Conservation (phyloP, 306 rosid genomes). For the Rosa multiflora region DNA sequence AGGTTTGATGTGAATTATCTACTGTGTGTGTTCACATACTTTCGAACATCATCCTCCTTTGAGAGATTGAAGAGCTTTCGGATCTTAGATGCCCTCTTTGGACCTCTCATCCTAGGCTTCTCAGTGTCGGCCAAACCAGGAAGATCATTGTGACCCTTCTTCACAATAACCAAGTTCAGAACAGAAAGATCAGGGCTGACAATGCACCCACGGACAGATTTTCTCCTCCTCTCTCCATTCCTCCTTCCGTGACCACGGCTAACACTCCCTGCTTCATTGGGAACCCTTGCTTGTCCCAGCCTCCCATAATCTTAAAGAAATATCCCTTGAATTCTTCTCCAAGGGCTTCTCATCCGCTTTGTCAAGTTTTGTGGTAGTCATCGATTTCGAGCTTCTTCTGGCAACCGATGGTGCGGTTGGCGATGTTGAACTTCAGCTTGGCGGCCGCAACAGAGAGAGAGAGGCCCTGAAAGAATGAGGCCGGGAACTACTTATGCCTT, state of each 20-base stretch:
- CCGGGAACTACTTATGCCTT: too few relatives aligned
- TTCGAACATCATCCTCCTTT: constrained; percentile 62
- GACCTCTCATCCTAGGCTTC: constrained; percentile 69
- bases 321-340: constrained; percentile 65
- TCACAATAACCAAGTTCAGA: constrained; percentile 60
- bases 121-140: constrained; percentile 62
- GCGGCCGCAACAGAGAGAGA: too few relatives aligned
- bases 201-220: constrained; percentile 62
- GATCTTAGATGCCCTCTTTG: constrained; percentile 68
- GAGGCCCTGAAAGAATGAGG: too few relatives aligned
- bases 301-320: constrained; percentile 60
- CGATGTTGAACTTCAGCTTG: constrained; percentile 46
- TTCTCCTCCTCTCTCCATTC: constrained; percentile 61
- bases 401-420: constrained; percentile 64
- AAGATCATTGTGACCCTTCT: constrained; percentile 62
- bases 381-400: constrained; percentile 67
- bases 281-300: constrained; percentile 62
- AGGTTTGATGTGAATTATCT: constrained; percentile 41
- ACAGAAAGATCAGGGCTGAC: constrained; percentile 65
- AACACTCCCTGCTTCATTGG: constrained; percentile 67
- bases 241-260: constrained; percentile 66
- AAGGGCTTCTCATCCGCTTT: constrained; percentile 54
- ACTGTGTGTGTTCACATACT: constrained; percentile 64
- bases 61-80: constrained; percentile 61
- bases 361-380: constrained; percentile 62